Base-by-base conservation (phyloP, 2,329 filamentous ascomycete genomes). In the Graphium sp. region DNA sequence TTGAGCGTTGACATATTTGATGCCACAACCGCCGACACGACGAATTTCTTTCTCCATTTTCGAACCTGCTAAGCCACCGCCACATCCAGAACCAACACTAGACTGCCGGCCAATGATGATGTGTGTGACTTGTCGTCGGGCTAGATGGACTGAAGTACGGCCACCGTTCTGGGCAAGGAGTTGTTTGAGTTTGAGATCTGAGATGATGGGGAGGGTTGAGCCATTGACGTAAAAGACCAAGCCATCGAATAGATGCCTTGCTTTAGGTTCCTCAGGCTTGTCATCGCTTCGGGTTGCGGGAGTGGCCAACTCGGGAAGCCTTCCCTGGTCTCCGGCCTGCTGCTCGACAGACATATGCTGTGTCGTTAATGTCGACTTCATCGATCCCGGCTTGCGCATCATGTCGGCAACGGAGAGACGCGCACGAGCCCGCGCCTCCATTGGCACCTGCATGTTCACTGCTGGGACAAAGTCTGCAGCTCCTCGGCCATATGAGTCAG, bases 151-250 rank as follows among this genome's bases (percentile, higher is more conserved):
- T 4, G 80, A 75, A 39, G 82, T 60, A 23, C 54, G 59, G 1
- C 72, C 87, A 13, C 85, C 87, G 44, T 92, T 71, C 32, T 72
- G 61, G 5, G 65, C 69, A 21, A 94, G 63, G 11, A 91, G 50
- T 31, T 74, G 73, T 57, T 89, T 91, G 32, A 94, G 65, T 46
- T 70, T 78, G 55, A 92, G 80, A 49, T 94, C 85, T 10, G 81
- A 91, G 35, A 93, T 66, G 15, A 71, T 50, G 2, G 85, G 84
- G 34, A 74, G 66, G 3, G 83, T 92, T 39, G 79, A 85, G 35
- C 84, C 84, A 50, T 93, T 93, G 50, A 94, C 66, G 53, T 87
- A 89, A 41, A 93, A 66, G 29, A 69, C 74, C 14, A 84, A 62
- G 11, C 73, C 69, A 24, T 66, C 53, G 46, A 94, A 85, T 30